Base-by-base conservation (phyloP, 2,329 filamentous ascomycete genomes). In the Epichloe amarillans region DNA sequence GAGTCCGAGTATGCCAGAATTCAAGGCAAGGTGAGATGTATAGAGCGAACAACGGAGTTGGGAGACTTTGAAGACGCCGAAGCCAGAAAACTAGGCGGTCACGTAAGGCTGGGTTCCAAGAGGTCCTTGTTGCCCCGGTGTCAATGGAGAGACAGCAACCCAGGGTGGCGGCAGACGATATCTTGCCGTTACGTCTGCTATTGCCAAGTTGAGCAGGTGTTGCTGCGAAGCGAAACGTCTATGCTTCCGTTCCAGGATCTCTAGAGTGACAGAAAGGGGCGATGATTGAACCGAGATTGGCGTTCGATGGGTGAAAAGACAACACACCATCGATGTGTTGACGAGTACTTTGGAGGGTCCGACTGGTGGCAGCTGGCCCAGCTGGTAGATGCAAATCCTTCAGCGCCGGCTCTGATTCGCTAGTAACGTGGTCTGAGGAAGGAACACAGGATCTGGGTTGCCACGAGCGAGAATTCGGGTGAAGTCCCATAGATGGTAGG, bases 311-410 rank as follows among this genome's bases (percentile, higher is more conserved):
- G 19, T 23, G 19, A 11, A 12, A 17, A 46, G 35, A 14, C 35
- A 38, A 38, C 4, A 38, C 4, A 39, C 15, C 11, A 47, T 47
- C 14, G 15, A 47, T 17, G 46, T 30, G 17, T 30, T 30, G 36
- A 39, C 46, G 21, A 47, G 46, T 38, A n/a, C 36, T 39, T 42
- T 44, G 17, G 30, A 35, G 35, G 19, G 39, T 44, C 36, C 50
- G 26, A 38, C 47, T 52, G 50, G 47, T 42, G 15, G 46, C 50
- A 52, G 50, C 47, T 52, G 50, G 48, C 38, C n/a, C 46, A 49
- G 46, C 45, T 44, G 50, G 41, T 33, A 23, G 26, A 15, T 17
- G 30, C 17, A 30, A 36, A 48, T 26, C 15, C n/a, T 47, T 38
- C 19, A 12, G 21, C 41, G 50, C n/a, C 19, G 23, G 17, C 36